These are phyloP conservation scores for Starmerella davenportii DNA, from an alignment of 805 yeast species.

Conservation along the genomic window DNA sequence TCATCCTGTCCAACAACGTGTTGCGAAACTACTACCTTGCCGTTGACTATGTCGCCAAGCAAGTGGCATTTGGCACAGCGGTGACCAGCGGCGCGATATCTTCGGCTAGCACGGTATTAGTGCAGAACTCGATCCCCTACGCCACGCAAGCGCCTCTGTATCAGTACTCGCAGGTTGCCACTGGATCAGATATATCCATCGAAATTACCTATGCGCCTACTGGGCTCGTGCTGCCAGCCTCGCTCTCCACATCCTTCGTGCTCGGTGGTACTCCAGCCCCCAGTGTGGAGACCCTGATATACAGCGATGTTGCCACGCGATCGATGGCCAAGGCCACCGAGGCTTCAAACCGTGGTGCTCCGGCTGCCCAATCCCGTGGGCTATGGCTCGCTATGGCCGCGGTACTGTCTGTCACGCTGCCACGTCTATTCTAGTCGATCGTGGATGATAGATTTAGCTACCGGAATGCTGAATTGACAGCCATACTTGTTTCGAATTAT, in stretches of 20 bases:
- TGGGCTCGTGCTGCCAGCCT: not conserved
- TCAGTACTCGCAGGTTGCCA: not conserved
- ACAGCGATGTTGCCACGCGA: not conserved
- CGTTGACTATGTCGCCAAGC: slow-evolving; percentile 6
- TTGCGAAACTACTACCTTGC: slow-evolving; percentile 6
- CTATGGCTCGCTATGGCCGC: too few species aligned
- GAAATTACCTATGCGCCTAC: not conserved
- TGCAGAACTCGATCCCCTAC: not conserved
- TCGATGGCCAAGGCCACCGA: slow-evolving; percentile 3
- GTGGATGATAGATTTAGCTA: too few species aligned
- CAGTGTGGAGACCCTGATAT: not conserved
- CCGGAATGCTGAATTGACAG: too few species aligned
- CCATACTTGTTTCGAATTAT: too few species aligned
- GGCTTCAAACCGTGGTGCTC: slow-evolving; percentile 3
- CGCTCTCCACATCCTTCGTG: not conserved
- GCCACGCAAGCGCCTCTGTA: not conserved
- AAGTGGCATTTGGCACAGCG: slow-evolving; percentile 5
- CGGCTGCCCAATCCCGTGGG: too few species aligned
- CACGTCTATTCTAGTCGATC: too few species aligned
- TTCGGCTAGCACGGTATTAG: not conserved
- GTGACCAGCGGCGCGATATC: not conserved
- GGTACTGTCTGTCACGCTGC: too few species aligned
- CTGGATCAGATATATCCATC: not conserved
- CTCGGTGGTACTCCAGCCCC: slow-evolving; percentile 2
- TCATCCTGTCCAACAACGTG: slow-evolving; percentile 6